These are phyloP conservation scores for Phytophthora rubi DNA, from an alignment of 352 stramenopile genomes.

Conservation along the genomic window DNA sequence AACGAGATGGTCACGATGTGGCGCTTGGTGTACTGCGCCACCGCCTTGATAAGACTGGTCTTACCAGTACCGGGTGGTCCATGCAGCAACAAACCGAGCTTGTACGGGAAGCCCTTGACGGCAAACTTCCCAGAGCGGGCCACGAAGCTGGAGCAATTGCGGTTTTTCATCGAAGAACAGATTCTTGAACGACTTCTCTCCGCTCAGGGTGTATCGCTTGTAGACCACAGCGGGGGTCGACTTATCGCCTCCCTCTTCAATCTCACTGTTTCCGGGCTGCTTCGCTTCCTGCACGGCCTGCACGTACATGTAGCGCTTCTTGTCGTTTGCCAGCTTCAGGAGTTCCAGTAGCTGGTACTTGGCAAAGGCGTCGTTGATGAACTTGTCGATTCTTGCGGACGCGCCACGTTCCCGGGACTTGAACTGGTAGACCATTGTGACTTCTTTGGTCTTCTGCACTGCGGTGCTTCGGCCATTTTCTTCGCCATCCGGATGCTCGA, in stretches of 20 bases:
- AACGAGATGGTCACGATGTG: conserved; percentile 83
- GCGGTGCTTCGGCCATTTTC: conserved; percentile 10
- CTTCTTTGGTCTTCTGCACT: conserved; percentile 15
- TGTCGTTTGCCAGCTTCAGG: conserved; percentile 45
- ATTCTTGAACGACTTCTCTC: conserved; percentile 89
- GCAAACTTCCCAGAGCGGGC: conserved; percentile 79
- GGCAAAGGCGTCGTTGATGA: conserved; percentile 44
- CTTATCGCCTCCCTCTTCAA: conserved; percentile 1
- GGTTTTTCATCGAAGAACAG: conserved; percentile 90
- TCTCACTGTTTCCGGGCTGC: neutral
- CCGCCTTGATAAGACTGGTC: conserved; percentile 90
- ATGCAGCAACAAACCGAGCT: conserved; percentile 87
- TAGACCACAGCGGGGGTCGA: conserved; percentile 25
- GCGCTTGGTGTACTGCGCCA: conserved; percentile 82
- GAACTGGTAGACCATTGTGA: conserved; percentile 28
- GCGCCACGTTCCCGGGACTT: conserved; percentile 27
- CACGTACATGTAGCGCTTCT: conserved; percentile 58
- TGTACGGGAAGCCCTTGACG: conserved; percentile 91
- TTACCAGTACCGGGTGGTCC: conserved; percentile 91
- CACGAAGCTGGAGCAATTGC: conserved; percentile 69
- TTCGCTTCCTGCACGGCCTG: conserved; percentile 23
- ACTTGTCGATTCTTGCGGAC: conserved; percentile 44
- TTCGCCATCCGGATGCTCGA: conserved; percentile 7
- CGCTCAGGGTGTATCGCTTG: conserved; percentile 83
- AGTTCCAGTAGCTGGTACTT: conserved; percentile 47